Percentiles rank a stretch among this genome's conserved stretches.
Conservation (phyloP, 768 basidiomycete genomes). For the Naganishia vaughanmartiniae region DNA sequence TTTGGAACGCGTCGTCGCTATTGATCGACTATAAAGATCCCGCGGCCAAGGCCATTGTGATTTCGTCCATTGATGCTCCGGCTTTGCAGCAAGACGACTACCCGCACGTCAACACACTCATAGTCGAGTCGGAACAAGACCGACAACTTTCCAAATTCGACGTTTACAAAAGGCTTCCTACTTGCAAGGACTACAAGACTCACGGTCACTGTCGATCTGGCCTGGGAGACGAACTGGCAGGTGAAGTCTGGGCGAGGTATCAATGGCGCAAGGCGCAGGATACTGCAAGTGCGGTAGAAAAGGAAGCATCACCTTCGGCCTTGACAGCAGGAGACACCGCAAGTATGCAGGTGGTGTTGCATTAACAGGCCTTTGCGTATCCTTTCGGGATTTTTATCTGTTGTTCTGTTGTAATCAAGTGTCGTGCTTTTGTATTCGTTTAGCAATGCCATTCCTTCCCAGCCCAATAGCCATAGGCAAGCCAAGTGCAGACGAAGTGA, state of each 20-base stretch:
- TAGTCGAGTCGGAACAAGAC: background rate
- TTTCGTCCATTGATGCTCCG: background rate
- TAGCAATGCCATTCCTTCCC: too few species aligned
- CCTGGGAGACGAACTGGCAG: background rate
- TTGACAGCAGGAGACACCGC: too few species aligned
- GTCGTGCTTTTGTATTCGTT: too few species aligned
- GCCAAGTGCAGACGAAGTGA: too few species aligned
- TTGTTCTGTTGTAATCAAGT: too few species aligned
- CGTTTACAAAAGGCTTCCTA: background rate
- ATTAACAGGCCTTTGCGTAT: too few species aligned
- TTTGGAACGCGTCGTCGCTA: background rate
- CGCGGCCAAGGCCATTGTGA: conserved; percentile 13
- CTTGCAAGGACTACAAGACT: background rate
- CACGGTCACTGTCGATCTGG: background rate
- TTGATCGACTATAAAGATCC: conserved; percentile 13
- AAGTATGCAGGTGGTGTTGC: too few species aligned
- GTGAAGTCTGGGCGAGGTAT: conserved; percentile 6
- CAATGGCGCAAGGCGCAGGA: background rate
- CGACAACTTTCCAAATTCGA: background rate
- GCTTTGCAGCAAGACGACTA: background rate
- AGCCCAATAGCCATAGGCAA: too few species aligned
- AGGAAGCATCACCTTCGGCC: too few species aligned
- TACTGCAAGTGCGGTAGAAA: too few species aligned
- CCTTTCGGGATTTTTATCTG: too few species aligned
- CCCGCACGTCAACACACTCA: background rate